Conservation (phyloP, 2,329 filamentous ascomycete species). For the Colletotrichum filicis region DNA sequence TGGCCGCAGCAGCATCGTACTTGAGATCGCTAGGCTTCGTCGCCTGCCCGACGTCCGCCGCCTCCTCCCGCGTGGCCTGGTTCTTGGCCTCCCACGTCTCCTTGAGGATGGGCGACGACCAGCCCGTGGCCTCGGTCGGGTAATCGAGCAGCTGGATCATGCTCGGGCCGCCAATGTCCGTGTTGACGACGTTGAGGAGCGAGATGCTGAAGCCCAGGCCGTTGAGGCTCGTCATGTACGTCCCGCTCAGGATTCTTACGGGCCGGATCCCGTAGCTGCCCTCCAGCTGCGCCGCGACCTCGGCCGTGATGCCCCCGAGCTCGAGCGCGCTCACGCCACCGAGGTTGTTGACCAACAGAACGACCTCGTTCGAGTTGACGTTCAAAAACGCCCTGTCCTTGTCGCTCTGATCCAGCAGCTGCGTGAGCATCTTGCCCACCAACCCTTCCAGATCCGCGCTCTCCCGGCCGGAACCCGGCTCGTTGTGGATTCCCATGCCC, state of each 20-base stretch:
- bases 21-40: constrained; percentile 59
- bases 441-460: constrained; percentile 64
- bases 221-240: constrained; percentile 84
- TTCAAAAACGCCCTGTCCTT: constrained; percentile 77
- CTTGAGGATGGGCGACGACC: constrained; percentile 72
- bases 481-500: constrained; percentile 85
- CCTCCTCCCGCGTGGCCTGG: constrained; percentile 56
- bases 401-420: constrained; percentile 74
- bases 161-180: constrained; percentile 67
- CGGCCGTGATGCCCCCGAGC: constrained; percentile 76
- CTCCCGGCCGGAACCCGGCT: constrained; percentile 66
- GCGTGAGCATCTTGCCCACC: constrained; percentile 73
- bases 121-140: constrained; percentile 76
- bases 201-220: constrained; percentile 80
- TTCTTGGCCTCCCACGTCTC: constrained; percentile 72
- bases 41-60: constrained; percentile 44
- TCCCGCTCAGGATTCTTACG: constrained; percentile 73
- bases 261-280: constrained; percentile 69
- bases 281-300: constrained; percentile 73
- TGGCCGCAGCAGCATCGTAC: constrained; percentile 63
- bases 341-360: constrained; percentile 80
- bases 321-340: constrained; percentile 80
- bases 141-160: constrained; percentile 78
- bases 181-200: constrained; percentile 71
- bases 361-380: constrained; percentile 71